Conservation (phyloP, 2,329 filamentous ascomycete genomes). For the Talaromyces sp. region DNA sequence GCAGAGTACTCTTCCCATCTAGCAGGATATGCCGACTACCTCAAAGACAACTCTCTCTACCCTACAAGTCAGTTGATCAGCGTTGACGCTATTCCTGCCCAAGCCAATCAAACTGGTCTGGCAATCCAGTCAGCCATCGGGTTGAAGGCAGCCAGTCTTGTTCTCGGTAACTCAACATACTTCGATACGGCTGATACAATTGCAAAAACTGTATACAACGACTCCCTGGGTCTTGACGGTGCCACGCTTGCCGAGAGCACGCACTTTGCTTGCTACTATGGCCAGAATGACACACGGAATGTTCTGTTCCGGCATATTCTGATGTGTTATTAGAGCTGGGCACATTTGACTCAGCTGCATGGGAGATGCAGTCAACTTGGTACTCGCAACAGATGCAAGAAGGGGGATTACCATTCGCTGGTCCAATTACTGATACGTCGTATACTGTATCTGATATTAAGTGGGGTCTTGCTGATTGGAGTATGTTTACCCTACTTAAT, state of each 20-base stretch:
- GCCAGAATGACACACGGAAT: not conserved
- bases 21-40: not conserved
- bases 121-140: not conserved
- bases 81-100: not conserved
- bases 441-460: not conserved
- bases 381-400: not conserved
- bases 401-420: not conserved
- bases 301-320: not conserved
- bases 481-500: not conserved
- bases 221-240: not conserved
- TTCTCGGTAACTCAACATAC: not conserved
- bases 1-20: not conserved
- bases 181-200: not conserved
- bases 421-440: not conserved
- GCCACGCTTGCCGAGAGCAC: not conserved
- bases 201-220: not conserved
- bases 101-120: not conserved
- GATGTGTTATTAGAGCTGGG: constrained; percentile 37
- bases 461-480: not conserved
- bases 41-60: not conserved
- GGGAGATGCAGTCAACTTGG: constrained; percentile 7
- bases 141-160: not conserved
- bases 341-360: constrained; percentile 42
- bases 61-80: not conserved
- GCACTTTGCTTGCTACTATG: not conserved